Base-by-base conservation (phyloP, 2,329 filamentous ascomycete species). In the Monilinia aucupariae region DNA sequence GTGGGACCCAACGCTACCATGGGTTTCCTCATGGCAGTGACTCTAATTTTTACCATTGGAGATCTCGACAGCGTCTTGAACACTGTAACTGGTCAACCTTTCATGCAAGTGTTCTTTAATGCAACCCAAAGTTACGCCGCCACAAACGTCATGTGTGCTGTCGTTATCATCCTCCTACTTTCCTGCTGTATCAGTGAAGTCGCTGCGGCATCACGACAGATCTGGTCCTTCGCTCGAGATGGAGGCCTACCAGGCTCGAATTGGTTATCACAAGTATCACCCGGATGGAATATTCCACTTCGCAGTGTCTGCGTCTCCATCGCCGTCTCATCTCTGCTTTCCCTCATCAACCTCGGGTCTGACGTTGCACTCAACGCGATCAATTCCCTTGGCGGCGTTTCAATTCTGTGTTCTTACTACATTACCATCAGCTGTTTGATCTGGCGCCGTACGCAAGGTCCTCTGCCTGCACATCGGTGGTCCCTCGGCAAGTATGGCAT, bases 321-420 rank as follows among this genome's bases (percentile, higher is more conserved):
- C 32, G 62, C 63, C 6, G 65, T 65, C 30, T 63, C 59, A 12
- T 54, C 49, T 2, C 20, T 65, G 13, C 55, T 67, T 32, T 49
- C 64, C 6, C 54, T 58, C 62, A 82, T 82, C 73, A 81, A 79
- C 70, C 77, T 82, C 64, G 81, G 79, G 37, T 81, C 77, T 8
- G 70, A 75, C 1, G 76, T 76, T 3, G 81, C 80, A 7, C 80
- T 83, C 69, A 80, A 82, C 67, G 80, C 78, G 59, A 77, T 82
- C 61, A 76, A 78, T 20, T 81, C 79, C 1, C 74, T 83, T 22
- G 78, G 78, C 45, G 75, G 80, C 51, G 77, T 75, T 39, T 76
- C 78, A 1, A 74, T 82, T 17, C 78, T 82, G 50, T 75, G 76
- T n/a, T 80, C 79, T 20, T 83, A 83, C 68, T 75, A 82, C 39